Evolutionary conservation across 2,329 filamentous ascomycete species (phyloP).

Genomic region (Thielaviopsis euricoi): DNA sequence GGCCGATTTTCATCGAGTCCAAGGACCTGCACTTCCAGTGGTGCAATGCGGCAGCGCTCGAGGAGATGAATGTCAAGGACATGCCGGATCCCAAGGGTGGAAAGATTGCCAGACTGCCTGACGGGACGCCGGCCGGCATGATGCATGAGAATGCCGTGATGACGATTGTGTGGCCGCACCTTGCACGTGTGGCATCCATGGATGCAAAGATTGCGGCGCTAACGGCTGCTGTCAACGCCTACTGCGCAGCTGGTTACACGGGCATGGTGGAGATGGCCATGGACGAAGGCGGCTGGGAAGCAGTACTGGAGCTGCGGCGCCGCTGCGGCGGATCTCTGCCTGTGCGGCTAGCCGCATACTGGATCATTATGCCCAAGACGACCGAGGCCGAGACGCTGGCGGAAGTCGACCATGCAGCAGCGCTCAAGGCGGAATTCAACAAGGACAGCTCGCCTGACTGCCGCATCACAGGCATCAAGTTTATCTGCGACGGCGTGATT

Average conservation of each 20-base stretch:
- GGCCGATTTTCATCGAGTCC: slow-evolving; percentile 39
- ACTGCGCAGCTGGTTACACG: slow-evolving; percentile 35
- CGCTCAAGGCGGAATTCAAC: slow-evolving; percentile 23
- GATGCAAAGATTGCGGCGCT: slow-evolving; percentile 32
- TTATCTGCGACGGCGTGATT: slow-evolving; percentile 48
- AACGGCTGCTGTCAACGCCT: slow-evolving; percentile 30
- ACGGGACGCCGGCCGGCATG: slow-evolving; percentile 32
- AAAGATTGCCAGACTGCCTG: slow-evolving; percentile 31
- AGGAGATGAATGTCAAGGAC: slow-evolving; percentile 29
- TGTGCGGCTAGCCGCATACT: slow-evolving; percentile 37
- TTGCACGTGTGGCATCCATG: slow-evolving; percentile 29
- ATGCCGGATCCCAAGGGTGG: slow-evolving; percentile 33
- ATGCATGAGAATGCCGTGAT: slow-evolving; percentile 36
- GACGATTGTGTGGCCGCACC: slow-evolving; percentile 37
- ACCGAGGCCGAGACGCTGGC: slow-evolving; percentile 24
- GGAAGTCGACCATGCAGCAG: slow-evolving; percentile 34
- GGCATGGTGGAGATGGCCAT: slow-evolving; percentile 44
- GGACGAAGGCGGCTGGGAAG: slow-evolving; percentile 39
- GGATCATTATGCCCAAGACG: slow-evolving; percentile 34
- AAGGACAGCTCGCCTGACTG: slow-evolving; percentile 21
- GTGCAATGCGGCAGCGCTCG: slow-evolving; percentile 35
- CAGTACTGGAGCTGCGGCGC: slow-evolving; percentile 28
- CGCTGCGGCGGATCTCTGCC: slow-evolving; percentile 19
- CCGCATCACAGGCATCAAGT: slow-evolving; percentile 44
- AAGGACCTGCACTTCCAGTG: slow-evolving; percentile 41